These are phyloP conservation scores for Bimuria novae-zelandiae DNA, from an alignment of 2,329 filamentous ascomycete species.

Conservation along the genomic window DNA sequence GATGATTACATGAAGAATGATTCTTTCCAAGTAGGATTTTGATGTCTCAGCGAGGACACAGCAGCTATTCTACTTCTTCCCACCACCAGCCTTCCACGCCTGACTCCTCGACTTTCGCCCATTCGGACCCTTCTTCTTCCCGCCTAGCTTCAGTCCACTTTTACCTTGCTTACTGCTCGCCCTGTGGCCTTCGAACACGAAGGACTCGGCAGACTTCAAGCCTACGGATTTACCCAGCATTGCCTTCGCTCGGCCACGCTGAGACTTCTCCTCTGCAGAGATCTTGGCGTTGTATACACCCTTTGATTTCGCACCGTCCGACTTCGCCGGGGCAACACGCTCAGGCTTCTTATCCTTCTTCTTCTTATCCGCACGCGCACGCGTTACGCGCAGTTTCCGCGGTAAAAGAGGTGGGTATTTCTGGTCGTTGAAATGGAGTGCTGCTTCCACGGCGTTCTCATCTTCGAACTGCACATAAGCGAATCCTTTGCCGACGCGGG, in stretches of 20 bases:
- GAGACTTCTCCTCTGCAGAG: constrained; percentile 70
- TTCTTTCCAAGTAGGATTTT: no score
- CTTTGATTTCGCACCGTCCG: constrained; percentile 30
- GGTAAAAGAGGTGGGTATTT: constrained; percentile 95
- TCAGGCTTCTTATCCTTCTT: constrained; percentile 41
- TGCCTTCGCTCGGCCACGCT: constrained; percentile 73
- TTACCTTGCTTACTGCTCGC: constrained; percentile 70
- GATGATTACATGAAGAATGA: no score
- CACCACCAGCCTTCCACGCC: constrained; percentile 51
- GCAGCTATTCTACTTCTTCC: constrained; percentile 28
- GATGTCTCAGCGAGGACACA: no score
- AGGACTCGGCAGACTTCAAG: constrained; percentile 66
- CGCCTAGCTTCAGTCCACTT: constrained; percentile 64
- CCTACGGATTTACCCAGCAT: constrained; percentile 73
- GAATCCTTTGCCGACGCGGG: constrained; percentile 93
- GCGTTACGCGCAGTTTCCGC: constrained; percentile 79
- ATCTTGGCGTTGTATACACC: constrained; percentile 71
- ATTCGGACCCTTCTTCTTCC: constrained; percentile 54
- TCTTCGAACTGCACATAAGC: constrained; percentile 97
- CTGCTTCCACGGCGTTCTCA: constrained; percentile 85
- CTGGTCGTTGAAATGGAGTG: constrained; percentile 84
- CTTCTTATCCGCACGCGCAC: constrained; percentile 70
- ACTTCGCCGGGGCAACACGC: constrained; percentile 20
- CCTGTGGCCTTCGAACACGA: constrained; percentile 82
- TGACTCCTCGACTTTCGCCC: constrained; percentile 50